phyloP scores from a whole-genome alignment of 805 yeast genomes.

The Nakazawaea populi region DNA sequence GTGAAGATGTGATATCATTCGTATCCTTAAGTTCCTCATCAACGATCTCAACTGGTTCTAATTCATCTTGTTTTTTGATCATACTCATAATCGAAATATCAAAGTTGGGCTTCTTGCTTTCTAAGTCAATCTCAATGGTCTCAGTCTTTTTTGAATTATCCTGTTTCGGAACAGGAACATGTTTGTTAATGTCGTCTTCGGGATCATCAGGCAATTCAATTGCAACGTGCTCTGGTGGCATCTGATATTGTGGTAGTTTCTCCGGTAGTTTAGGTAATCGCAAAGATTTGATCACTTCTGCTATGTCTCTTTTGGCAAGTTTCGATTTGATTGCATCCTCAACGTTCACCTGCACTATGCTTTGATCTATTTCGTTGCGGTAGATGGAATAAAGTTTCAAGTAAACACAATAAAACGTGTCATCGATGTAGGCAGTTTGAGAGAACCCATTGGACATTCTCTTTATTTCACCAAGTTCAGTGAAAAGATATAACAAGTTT shows the following conservation, averaged over 20 bases:
- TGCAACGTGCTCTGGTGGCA: neutral
- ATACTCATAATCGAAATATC: neutral
- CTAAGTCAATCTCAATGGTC: neutral
- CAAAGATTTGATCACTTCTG: conserved; percentile 20
- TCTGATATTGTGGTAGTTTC: neutral
- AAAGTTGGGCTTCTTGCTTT: neutral
- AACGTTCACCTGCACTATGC: neutral
- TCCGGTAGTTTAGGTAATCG: conserved; percentile 10
- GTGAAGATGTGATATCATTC: neutral
- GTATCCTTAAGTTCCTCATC: neutral
- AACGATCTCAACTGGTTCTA: neutral
- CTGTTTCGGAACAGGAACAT: neutral
- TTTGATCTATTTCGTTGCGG: conserved; percentile 1
- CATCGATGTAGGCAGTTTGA: conserved; percentile 70
- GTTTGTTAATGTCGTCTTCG: neutral
- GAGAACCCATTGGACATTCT: conserved; percentile 78
- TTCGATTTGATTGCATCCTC: conserved; percentile 24
- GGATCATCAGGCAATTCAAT: neutral
- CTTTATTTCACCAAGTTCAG: conserved; percentile 53
- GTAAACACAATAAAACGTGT: conserved; percentile 58
- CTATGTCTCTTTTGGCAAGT: conserved; percentile 44
- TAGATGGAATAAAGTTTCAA: conserved; percentile 36
- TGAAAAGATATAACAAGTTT: conserved; percentile 35
- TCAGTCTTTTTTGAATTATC: neutral
- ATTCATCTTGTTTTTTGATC: neutral